A percentile compares a stretch with the other conserved stretches of the same genome.
Evolutionary conservation across 2,329 filamentous ascomycete genomes (phyloP).

Genomic region (Exophiala phaeomuriformis): DNA sequence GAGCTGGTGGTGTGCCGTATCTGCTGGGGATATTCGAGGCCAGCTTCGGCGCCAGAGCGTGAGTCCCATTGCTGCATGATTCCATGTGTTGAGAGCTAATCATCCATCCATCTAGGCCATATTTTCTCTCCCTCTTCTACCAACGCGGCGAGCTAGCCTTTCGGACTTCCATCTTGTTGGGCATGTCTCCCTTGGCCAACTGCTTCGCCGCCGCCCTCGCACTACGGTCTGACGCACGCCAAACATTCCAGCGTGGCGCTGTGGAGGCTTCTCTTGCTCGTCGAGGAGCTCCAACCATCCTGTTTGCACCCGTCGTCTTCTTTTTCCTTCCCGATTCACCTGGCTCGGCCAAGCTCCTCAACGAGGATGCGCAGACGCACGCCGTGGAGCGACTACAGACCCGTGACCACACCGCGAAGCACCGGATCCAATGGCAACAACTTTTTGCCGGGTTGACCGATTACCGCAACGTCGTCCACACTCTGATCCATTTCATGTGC

Average conservation of each 20-base stretch:
- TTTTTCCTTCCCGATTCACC: background rate
- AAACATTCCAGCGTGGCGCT: background rate
- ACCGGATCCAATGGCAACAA: background rate
- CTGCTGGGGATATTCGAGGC: background rate
- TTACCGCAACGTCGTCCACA: background rate
- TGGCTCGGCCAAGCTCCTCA: background rate
- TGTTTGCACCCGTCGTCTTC: background rate
- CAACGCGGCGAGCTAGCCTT: background rate
- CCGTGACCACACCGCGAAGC: background rate
- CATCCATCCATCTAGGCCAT: background rate
- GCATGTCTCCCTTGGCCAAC: background rate
- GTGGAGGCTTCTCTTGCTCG: background rate
- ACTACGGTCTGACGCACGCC: background rate
- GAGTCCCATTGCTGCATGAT: too few species aligned
- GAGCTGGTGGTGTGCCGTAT: background rate
- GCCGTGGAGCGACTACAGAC: background rate
- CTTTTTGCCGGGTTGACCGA: background rate
- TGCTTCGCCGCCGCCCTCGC: background rate
- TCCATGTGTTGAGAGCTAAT: background rate
- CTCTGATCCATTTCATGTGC: background rate
- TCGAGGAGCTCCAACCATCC: background rate
- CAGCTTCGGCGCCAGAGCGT: background rate
- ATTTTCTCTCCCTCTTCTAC: background rate
- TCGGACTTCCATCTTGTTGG: background rate
- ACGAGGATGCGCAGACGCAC: background rate